Conservation (phyloP, 352 stramenopile species). For the Pythium rishiriense region DNA sequence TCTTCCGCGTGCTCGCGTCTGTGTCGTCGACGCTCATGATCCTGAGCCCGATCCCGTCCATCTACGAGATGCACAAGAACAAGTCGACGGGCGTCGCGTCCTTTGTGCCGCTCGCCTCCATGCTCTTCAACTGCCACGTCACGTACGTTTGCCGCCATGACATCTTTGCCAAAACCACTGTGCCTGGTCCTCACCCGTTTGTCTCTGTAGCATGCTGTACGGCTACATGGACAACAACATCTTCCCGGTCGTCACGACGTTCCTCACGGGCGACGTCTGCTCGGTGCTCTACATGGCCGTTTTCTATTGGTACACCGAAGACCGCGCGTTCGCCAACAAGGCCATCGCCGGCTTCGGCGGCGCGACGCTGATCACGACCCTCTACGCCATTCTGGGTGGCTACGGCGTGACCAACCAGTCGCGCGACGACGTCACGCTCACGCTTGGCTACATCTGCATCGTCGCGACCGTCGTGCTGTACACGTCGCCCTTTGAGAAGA, state of each 20-base stretch:
- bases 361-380: conserved; percentile 5
- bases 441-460: conserved; percentile 21
- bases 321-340: conserved; percentile 17
- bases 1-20: conserved; percentile 25
- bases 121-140: conserved; percentile 27
- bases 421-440: conserved; percentile 17
- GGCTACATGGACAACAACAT: conserved; percentile 23
- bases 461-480: conserved; percentile 25
- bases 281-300: conserved; percentile 23
- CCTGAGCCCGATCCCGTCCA: conserved; percentile 21
- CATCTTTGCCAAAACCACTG: background rate
- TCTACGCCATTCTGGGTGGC: conserved; percentile 19
- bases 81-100: conserved; percentile 21
- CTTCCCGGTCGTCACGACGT: conserved; percentile 21
- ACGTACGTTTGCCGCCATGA: conserved; percentile 18
- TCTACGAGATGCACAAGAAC: conserved; percentile 19
- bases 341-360: conserved; percentile 15
- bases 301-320: conserved; percentile 18
- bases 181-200: background rate
- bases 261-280: conserved; percentile 22
- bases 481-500: conserved; percentile 26
- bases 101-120: conserved; percentile 23
- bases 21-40: conserved; percentile 27
- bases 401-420: conserved; percentile 13
- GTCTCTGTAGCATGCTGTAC: conserved; percentile 17